phyloP scores from a whole-genome alignment of 495 filamentous ascomycete species.

The Xanthoparmelia taractica region DNA sequence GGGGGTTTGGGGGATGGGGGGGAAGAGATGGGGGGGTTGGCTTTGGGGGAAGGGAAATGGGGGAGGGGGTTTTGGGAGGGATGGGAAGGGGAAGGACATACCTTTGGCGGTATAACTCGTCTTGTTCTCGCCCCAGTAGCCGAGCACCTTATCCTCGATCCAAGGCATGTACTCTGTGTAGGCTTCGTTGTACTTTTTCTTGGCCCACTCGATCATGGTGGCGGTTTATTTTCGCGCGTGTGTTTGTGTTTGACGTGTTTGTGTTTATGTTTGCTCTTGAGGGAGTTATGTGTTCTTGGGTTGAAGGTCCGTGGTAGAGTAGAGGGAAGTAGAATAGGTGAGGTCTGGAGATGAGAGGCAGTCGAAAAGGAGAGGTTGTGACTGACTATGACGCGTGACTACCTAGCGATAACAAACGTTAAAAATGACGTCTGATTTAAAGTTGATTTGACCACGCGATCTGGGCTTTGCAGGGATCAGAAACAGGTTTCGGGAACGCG shows the following conservation, averaged over 20 bases:
- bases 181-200: constrained; percentile 51
- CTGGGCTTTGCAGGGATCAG: neutral
- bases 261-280: too few species aligned
- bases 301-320: too few species aligned
- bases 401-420: neutral
- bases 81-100: constrained; percentile 21
- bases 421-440: constrained; percentile 1
- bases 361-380: neutral
- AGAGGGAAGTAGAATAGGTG: too few species aligned
- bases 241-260: too few species aligned
- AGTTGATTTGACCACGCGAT: neutral
- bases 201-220: constrained; percentile 42
- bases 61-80: neutral
- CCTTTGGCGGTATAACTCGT: constrained; percentile 52
- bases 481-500: neutral
- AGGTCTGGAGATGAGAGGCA: too few species aligned
- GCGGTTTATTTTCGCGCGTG: constrained; percentile 4
- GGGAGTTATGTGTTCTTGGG: too few species aligned
- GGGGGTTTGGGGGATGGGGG: neutral
- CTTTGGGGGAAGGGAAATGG: neutral
- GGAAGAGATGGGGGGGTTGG: neutral
- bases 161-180: constrained; percentile 61
- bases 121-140: constrained; percentile 61
- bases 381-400: neutral
- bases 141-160: constrained; percentile 57